Evolutionary conservation across 2,329 filamentous ascomycete species (phyloP).

Genomic region (Alternaria arbusti): DNA sequence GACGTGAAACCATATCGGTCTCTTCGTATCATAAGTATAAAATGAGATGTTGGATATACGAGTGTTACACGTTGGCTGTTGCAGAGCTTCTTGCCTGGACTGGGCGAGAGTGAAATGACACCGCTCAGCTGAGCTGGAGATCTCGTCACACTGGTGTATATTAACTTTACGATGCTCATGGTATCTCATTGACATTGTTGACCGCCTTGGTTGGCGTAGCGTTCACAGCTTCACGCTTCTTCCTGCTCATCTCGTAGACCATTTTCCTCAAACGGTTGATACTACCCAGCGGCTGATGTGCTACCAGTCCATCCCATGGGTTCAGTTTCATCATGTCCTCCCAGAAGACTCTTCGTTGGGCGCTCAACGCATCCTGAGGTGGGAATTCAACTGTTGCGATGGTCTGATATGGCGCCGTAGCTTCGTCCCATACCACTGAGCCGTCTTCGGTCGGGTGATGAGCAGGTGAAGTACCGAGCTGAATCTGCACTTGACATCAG

Average conservation of each 20-base stretch:
- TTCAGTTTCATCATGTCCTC: constrained; percentile 39
- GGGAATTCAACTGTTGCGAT: constrained; percentile 35
- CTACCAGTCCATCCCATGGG: constrained; percentile 34
- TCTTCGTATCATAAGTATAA: background rate
- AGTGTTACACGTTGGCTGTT: background rate
- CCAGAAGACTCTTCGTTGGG: constrained; percentile 34
- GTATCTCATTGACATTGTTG: constrained; percentile 29
- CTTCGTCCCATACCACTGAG: constrained; percentile 40
- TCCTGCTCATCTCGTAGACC: constrained; percentile 35
- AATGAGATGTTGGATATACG: background rate
- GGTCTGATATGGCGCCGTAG: constrained; percentile 38
- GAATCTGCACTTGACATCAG: constrained; percentile 23
- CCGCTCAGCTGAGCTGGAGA: background rate
- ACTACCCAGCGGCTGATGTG: constrained; percentile 35
- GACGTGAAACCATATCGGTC: background rate
- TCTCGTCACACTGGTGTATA: background rate
- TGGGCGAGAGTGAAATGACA: background rate
- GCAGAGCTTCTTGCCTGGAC: background rate
- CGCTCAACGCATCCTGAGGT: constrained; percentile 31
- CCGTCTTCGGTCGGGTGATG: constrained; percentile 42
- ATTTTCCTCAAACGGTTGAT: constrained; percentile 37
- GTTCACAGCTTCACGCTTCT: constrained; percentile 32
- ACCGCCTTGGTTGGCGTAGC: constrained; percentile 17
- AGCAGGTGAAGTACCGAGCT: constrained; percentile 34
- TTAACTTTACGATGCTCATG: background rate